A percentile compares a stretch with the other conserved stretches of the same genome.
Evolutionary conservation across 306 rosid genomes (phyloP).

Genomic region (Dicorynia guianensis): DNA sequence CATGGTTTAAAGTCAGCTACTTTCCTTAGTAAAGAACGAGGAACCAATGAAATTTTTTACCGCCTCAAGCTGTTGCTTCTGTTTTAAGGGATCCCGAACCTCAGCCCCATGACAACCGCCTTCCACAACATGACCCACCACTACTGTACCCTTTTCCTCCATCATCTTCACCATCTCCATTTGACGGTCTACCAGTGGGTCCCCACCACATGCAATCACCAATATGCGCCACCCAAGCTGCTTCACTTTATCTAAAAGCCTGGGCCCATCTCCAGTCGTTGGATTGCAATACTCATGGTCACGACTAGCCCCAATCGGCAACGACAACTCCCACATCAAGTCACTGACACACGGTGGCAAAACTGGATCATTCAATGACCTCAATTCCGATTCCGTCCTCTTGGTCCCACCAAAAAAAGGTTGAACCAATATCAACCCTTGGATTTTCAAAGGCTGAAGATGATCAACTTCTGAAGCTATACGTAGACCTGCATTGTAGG

Average conservation of each 20-base stretch:
- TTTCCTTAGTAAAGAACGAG: too few relatives aligned
- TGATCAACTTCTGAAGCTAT: constrained; percentile 6
- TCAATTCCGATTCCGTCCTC: constrained; percentile 38
- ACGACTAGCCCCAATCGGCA: constrained; percentile 40
- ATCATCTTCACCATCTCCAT: constrained; percentile 24
- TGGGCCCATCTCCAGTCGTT: constrained; percentile 10
- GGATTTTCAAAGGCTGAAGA: constrained; percentile 32
- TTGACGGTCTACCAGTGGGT: constrained; percentile 34
- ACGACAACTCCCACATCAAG: constrained; percentile 37
- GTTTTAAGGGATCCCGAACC: background rate
- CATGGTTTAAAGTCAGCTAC: too few relatives aligned
- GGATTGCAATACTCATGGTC: constrained; percentile 21
- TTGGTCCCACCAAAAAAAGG: constrained; percentile 40
- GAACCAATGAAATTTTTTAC: constrained; percentile 5
- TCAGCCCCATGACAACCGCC: constrained; percentile 42
- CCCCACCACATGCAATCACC: background rate
- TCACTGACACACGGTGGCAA: constrained; percentile 27
- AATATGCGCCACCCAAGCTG: constrained; percentile 30
- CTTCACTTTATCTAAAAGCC: background rate
- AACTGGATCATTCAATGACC: constrained; percentile 15
- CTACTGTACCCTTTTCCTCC: constrained; percentile 21
- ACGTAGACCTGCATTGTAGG: constrained; percentile 51
- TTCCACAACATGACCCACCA: constrained; percentile 17
- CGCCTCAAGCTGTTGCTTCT: background rate
- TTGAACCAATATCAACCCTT: constrained; percentile 47